Evolutionary conservation across 371 early-diverging fungal species (phyloP).

Genomic region (Lichtheimia hyalospora): DNA sequence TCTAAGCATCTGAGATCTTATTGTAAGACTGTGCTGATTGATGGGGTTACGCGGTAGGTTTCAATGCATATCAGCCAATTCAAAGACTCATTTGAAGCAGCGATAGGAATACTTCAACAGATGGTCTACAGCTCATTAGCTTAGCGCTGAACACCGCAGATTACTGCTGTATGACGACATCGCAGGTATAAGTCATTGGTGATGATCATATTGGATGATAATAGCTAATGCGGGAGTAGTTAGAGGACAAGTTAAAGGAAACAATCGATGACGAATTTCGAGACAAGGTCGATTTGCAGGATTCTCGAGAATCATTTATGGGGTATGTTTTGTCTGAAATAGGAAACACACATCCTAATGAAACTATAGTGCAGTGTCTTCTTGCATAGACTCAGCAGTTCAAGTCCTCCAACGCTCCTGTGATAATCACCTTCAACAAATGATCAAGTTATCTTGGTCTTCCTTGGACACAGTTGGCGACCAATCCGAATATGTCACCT

Average conservation of each 20-base stretch:
- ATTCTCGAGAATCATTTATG: conserved; percentile 78
- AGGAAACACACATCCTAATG: background rate
- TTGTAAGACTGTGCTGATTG: conserved; percentile 64
- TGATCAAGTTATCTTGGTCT: conserved; percentile 81
- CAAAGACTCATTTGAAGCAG: conserved; percentile 13
- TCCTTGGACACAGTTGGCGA: conserved; percentile 87
- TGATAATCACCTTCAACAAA: conserved; percentile 67
- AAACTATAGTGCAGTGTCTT: conserved; percentile 46
- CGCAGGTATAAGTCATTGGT: conserved; percentile 55
- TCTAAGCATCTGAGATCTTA: conserved; percentile 78
- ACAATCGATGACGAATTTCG: conserved; percentile 78
- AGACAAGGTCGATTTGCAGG: conserved; percentile 74
- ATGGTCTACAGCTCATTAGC: conserved; percentile 68
- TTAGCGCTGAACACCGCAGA: conserved; percentile 90
- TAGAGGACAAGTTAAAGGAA: conserved; percentile 15
- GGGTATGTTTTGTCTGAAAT: conserved; percentile 27
- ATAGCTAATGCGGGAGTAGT: conserved; percentile 19
- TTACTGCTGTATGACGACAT: conserved; percentile 86
- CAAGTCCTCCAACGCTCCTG: conserved; percentile 59
- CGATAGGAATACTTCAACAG: conserved; percentile 22
- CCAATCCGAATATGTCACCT: conserved; percentile 84
- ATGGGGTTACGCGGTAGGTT: conserved; percentile 64
- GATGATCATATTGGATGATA: conserved; percentile 18
- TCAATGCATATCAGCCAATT: background rate
- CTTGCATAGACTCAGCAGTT: conserved; percentile 67